Base-by-base conservation (phyloP, 2,329 filamentous ascomycete species). In the Blumeria hordei region DNA sequence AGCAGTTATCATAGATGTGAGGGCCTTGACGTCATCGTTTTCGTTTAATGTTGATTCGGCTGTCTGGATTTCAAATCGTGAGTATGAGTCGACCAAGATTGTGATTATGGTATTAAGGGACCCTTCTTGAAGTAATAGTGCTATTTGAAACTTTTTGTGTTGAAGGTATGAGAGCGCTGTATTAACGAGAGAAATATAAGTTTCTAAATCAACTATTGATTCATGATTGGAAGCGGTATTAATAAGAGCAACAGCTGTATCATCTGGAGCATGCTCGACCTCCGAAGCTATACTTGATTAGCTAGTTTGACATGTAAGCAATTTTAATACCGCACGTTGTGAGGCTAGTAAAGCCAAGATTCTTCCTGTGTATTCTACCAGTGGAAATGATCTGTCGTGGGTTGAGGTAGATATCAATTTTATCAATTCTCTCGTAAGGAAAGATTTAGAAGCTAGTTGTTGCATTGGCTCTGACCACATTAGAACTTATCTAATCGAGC, bases 131-230 rank as follows among this genome's bases (percentile, higher is more conserved):
- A 80, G 62, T 28, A 80, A 66, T 16, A 51, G 18, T 7, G 63
- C 66, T 8, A 68, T 63, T 60, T 80, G 77, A 58, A 78, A 71
- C 1, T 65, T 65, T 43, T 74, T 70, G 56, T 74, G 69, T 32
- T 75, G 69, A 10, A 82, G 71, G 59, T 80, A 81, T 9, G 72
- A 69, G 1, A 75, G 67, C 1, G 76, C 74, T 0, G 74, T 72
- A 1, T 74, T 72, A 3, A 70, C 67, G 12, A 78, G 67, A 3
- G 69, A 66, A 41, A 74, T 65, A 59, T 79, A 80, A 58, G 75
- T 73, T 14, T 80, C 76, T 9, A 72, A 63, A 47, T 79, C 75
- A 33, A 69, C 66, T 1, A 66, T 66, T 11, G 65, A 63, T 0
- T 69, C 63, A 1, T 68, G 62, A 21, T 66, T 67, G 0, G 67